Percentiles rank a stretch among this genome's conserved stretches.
Evolutionary conservation across 2,329 filamentous ascomycete genomes (phyloP).

Genomic region (Paecilomyces niveus): DNA sequence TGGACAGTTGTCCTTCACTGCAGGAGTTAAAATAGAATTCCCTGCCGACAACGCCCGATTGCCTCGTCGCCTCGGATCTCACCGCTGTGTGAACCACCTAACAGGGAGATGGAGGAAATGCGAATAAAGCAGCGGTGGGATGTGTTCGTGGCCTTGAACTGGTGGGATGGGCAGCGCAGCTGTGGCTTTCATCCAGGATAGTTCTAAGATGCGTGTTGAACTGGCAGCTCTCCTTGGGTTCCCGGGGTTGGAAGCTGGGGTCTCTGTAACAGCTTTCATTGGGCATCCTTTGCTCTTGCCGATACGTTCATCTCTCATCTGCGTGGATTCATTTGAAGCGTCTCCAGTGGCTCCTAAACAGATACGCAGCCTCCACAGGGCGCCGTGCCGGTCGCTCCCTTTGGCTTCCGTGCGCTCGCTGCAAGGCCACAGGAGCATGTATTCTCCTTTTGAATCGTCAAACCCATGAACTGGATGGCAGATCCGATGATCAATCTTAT

Average conservation of each 20-base stretch:
- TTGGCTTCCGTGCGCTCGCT: no score
- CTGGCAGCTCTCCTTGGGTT: background rate
- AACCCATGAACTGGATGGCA: background rate
- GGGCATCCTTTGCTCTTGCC: background rate
- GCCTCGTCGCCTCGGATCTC: background rate
- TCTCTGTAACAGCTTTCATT: background rate
- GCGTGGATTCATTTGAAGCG: background rate
- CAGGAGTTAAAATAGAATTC: background rate
- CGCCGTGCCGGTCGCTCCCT: background rate
- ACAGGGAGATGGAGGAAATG: background rate
- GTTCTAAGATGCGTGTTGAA: background rate
- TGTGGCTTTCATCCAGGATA: background rate
- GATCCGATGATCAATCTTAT: background rate
- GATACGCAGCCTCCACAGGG: background rate
- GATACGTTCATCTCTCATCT: background rate
- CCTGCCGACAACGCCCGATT: background rate
- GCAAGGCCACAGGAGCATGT: background rate
- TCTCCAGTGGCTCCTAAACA: background rate
- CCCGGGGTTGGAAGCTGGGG: background rate
- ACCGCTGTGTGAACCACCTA: background rate
- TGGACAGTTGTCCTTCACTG: background rate
- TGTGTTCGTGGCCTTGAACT: background rate
- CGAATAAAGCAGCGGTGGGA: background rate
- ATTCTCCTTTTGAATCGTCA: background rate
- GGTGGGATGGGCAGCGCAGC: background rate